Conservation (phyloP, 352 stramenopile species). For the Globisporangium iwayamae region DNA sequence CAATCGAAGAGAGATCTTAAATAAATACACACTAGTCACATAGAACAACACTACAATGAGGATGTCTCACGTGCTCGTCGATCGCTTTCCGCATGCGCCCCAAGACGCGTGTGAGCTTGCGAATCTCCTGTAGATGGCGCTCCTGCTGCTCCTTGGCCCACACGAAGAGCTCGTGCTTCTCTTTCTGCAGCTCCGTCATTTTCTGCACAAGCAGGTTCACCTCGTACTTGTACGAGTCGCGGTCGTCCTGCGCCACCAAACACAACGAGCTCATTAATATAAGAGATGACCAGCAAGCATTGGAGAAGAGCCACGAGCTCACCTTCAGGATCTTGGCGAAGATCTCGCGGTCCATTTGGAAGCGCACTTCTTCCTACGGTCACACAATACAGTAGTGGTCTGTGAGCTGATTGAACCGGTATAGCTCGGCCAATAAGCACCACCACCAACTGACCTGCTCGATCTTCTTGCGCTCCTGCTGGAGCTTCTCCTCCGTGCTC, state of each 20-base stretch:
- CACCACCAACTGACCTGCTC: constrained; percentile 39
- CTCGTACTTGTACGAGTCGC: constrained; percentile 71
- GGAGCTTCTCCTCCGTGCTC: constrained; percentile 52
- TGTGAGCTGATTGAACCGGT: background rate
- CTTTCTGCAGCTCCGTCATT: constrained; percentile 56
- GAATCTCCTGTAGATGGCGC: constrained; percentile 70
- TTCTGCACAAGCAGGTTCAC: constrained; percentile 68
- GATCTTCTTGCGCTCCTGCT: constrained; percentile 55
- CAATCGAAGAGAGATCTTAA: background rate
- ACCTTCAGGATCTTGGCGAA: constrained; percentile 85
- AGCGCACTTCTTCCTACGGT: constrained; percentile 63
- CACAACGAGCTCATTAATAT: background rate
- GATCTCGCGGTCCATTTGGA: constrained; percentile 81
- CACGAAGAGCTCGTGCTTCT: constrained; percentile 70
- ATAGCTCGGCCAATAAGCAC: no score
- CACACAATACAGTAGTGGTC: background rate
- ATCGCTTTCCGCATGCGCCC: constrained; percentile 51
- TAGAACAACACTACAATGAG: background rate
- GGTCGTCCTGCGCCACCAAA: constrained; percentile 47
- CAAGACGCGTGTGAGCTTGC: constrained; percentile 73
- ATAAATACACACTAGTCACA: constrained; percentile 5
- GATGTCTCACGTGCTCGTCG: constrained; percentile 48
- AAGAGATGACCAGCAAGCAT: background rate
- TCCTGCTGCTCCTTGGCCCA: constrained; percentile 77
- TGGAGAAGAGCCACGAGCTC: background rate